Evolutionary conservation across 176 grass and related monocot species (phyloP), one percentile per base, ranked within the genome.

Genomic region (Carex scoparia): DNA sequence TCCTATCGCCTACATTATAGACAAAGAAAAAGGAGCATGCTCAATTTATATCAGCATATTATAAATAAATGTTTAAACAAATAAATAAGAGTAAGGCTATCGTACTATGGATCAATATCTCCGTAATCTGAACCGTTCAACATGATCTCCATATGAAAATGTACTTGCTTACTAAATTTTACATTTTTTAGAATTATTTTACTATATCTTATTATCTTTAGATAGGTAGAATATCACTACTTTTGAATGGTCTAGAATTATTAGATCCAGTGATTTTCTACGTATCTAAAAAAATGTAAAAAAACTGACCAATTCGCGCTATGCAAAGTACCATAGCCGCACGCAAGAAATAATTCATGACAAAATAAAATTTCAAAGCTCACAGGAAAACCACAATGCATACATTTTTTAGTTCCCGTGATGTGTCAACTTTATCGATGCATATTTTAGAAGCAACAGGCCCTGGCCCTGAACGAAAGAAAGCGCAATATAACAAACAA

Each of bases 371-470:
- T 80, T 46, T 55, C 18, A 14, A 64, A 87, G 33, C 57, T 3
- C 5, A 73, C 15, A 37, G 33, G 70, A 40, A 40, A 86, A 86
- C n/a, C 8, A 77, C n/a, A 15, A 32, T 58, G 23, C 85, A 84
- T 98, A 98, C 95, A 87, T 98, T 86, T 32, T 79, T 84, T 84
- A 98, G 87, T 18, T 87, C 82, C 84, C 93, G 73, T 75, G 95
- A 94, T 54, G 92, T 94, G 65, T 79, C 71, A 78, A 98, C 89
- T 94, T 98, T 98, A 85, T 98, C 89, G 49, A 94, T 98, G 85
- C 95, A 98, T 79, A 85, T 91, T 90, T 87, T 94, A 44, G 95
- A 98, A 89, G 91, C 95, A 69, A 82, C 86, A 67, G 91, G 86
- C 63, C 95, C 92, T 27, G 95, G 95, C 15, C 95, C 95, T 98